Conservation (phyloP, 345 rosid species). For the Hypericum androsaemum region DNA sequence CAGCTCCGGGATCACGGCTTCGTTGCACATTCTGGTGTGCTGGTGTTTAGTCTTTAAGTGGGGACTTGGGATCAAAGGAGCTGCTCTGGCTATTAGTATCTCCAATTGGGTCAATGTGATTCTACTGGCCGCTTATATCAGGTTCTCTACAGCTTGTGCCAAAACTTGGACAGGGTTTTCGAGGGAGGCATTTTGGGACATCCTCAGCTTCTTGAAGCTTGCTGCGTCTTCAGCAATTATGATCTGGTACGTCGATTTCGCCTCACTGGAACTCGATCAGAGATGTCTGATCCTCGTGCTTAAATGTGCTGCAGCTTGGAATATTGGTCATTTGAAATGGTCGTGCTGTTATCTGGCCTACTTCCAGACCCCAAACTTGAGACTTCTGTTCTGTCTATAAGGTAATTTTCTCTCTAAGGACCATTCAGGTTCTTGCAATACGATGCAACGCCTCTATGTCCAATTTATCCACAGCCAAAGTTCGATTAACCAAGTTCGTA, state of each 20-base stretch:
- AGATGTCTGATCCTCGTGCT: no score
- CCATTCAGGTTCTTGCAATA: no score
- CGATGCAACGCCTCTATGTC: no score
- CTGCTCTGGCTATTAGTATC: not conserved
- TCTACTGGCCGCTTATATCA: not conserved
- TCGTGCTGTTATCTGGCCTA: not conserved
- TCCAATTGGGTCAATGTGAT: not conserved
- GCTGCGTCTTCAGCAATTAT: not conserved
- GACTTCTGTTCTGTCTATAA: slow-evolving; percentile 1
- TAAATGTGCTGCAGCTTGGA: not conserved
- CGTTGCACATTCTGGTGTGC: not conserved
- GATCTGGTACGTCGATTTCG: not conserved
- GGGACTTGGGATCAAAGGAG: not conserved
- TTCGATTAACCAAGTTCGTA: not conserved
- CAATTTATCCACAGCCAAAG: not conserved
- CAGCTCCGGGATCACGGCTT: not conserved
- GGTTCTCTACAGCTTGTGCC: not conserved
- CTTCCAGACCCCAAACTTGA: not conserved
- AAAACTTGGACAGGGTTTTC: not conserved
- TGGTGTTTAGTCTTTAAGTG: not conserved
- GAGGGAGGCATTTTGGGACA: not conserved
- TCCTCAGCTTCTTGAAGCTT: not conserved
- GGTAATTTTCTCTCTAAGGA: not conserved
- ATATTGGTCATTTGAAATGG: slow-evolving; percentile 1
- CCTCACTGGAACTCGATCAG: no score